Conservation (phyloP, 345 rosid genomes). For the Mallotus nudiflorus region DNA sequence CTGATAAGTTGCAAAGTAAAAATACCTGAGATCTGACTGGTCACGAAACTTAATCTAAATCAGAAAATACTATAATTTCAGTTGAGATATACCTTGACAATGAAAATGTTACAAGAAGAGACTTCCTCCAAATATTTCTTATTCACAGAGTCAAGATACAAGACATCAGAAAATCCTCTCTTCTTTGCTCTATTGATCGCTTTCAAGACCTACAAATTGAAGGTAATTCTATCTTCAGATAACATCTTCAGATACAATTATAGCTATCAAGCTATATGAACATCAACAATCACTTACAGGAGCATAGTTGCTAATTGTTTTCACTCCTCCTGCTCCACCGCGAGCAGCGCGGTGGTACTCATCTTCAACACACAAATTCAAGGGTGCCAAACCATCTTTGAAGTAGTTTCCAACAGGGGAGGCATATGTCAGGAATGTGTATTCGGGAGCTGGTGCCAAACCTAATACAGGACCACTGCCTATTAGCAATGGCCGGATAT, state of each 20-base stretch:
- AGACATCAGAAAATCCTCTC: slow-evolving; percentile 76
- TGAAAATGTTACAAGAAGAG: slow-evolving; percentile 78
- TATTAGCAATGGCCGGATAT: slow-evolving; percentile 49
- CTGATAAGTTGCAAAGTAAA: slow-evolving; percentile 29
- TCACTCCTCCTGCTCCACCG: slow-evolving; percentile 37
- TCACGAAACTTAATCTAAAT: too few relatives aligned
- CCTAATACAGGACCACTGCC: slow-evolving; percentile 55
- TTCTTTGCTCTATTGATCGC: slow-evolving; percentile 58
- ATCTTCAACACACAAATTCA: slow-evolving; percentile 30
- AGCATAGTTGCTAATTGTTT: slow-evolving; percentile 35
- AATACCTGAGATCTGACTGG: not conserved
- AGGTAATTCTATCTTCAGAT: not conserved
- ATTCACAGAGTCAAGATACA: slow-evolving; percentile 70
- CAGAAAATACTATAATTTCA: not conserved
- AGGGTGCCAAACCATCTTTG: slow-evolving; percentile 42
- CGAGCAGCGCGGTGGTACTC: slow-evolving; percentile 32
- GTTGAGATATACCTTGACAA: slow-evolving; percentile 55
- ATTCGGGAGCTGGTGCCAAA: slow-evolving; percentile 49
- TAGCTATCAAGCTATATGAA: not conserved
- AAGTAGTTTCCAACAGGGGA: slow-evolving; percentile 83
- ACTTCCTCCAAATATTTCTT: slow-evolving; percentile 75
- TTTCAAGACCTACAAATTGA: slow-evolving; percentile 56
- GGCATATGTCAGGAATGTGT: slow-evolving; percentile 50
- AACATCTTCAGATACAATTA: not conserved
- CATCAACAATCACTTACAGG: slow-evolving; percentile 44